Conservation (phyloP, 2,329 filamentous ascomycete species). For the Cadophora sp. region DNA sequence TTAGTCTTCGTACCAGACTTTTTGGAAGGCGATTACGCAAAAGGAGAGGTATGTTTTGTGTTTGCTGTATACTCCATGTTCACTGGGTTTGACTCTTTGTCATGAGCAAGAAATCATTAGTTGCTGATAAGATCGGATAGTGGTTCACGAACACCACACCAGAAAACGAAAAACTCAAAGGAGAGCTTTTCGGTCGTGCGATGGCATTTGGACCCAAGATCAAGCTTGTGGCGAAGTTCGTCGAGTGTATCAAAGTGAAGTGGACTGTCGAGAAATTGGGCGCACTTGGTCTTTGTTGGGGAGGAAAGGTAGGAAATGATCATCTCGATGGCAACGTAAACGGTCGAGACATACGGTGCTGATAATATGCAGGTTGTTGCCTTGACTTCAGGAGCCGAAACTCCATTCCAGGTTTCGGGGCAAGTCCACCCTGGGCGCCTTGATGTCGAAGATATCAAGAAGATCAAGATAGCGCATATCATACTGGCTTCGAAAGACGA, state of each 20-base stretch:
- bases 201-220: conserved; percentile 17
- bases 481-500: conserved; percentile 58
- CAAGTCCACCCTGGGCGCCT: conserved; percentile 34
- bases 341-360: background rate
- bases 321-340: background rate
- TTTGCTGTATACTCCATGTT: conserved; percentile 48
- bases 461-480: conserved; percentile 54
- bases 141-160: conserved; percentile 64
- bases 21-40: conserved; percentile 67
- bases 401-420: conserved; percentile 36
- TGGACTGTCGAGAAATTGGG: conserved; percentile 58
- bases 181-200: conserved; percentile 22
- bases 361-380: conserved; percentile 29
- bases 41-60: conserved; percentile 49
- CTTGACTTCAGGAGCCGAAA: conserved; percentile 28
- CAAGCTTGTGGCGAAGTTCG: conserved; percentile 41
- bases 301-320: conserved; percentile 36
- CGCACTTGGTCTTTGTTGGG: conserved; percentile 40
- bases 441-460: conserved; percentile 49
- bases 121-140: conserved; percentile 31
- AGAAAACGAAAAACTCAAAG: conserved; percentile 56
- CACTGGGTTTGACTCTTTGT: background rate
- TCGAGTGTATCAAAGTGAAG: conserved; percentile 47
- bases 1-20: conserved; percentile 90
- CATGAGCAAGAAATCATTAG: background rate